A percentile compares a stretch with the other conserved stretches of the same genome.
Evolutionary conservation across 2,329 filamentous ascomycete genomes (phyloP).

Genomic region (Colletotrichum filicis): DNA sequence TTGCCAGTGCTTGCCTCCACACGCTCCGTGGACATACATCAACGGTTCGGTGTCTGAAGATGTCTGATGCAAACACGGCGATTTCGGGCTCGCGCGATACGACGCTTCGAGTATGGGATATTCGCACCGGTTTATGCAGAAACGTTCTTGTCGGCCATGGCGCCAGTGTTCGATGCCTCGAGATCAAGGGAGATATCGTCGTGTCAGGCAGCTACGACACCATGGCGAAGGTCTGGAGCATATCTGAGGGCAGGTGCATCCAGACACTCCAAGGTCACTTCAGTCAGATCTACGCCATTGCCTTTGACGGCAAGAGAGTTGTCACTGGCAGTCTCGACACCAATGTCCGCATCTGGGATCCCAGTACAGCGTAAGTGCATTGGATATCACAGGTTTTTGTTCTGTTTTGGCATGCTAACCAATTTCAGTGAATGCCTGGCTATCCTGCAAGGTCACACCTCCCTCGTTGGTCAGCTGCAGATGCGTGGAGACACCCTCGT

Average conservation of each 20-base stretch:
- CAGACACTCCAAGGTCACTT: constrained; percentile 94
- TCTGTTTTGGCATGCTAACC: constrained; percentile 43
- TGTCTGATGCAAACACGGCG: constrained; percentile 93
- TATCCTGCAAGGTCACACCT: constrained; percentile 96
- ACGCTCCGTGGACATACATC: constrained; percentile 95
- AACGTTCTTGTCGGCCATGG: constrained; percentile 95
- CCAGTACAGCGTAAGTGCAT: constrained; percentile 77
- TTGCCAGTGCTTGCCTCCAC: constrained; percentile 75
- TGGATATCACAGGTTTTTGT: not conserved
- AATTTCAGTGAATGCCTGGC: constrained; percentile 78
- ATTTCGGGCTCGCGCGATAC: constrained; percentile 98
- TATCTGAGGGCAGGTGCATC: constrained; percentile 92
- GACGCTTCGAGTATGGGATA: constrained; percentile 94
- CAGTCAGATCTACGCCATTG: constrained; percentile 98
- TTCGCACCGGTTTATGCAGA: constrained; percentile 85
- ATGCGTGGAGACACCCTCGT: constrained; percentile 95
- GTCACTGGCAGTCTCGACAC: constrained; percentile 97
- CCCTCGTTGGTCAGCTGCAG: constrained; percentile 94
- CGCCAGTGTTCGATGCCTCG: constrained; percentile 92
- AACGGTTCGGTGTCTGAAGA: constrained; percentile 96
- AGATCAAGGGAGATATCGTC: constrained; percentile 95
- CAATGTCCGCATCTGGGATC: constrained; percentile 97
- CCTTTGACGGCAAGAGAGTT: constrained; percentile 92
- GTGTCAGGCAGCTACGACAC: constrained; percentile 99
- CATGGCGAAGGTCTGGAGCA: constrained; percentile 96